Evolutionary conservation across 2,329 filamentous ascomycete species (phyloP).

Genomic region (Colletotrichum higginsianum): DNA sequence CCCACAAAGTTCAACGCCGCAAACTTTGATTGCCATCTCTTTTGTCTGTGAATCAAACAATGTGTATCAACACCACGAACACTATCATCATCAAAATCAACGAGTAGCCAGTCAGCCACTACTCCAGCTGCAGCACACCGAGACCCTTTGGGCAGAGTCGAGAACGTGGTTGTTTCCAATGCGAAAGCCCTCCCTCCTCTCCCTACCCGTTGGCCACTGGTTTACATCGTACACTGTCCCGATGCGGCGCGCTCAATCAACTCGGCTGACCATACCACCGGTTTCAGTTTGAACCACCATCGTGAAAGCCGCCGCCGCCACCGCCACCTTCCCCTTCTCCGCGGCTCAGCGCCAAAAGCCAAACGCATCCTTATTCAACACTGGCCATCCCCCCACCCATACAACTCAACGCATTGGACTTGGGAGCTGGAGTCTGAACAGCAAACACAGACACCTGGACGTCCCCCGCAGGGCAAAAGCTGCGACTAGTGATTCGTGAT

Average conservation of each 20-base stretch:
- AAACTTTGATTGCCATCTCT: neutral
- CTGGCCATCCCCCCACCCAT: neutral
- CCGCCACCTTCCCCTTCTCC: neutral
- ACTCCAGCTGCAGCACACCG: neutral
- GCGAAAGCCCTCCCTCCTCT: slow-evolving; percentile 24
- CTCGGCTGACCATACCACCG: slow-evolving; percentile 14
- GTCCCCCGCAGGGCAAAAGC: neutral
- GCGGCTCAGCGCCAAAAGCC: slow-evolving; percentile 35
- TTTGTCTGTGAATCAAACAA: neutral
- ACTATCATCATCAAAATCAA: neutral
- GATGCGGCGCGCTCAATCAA: slow-evolving; percentile 16
- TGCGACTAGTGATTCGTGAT: neutral
- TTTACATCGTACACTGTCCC: neutral
- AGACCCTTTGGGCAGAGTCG: slow-evolving; percentile 1
- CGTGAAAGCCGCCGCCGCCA: slow-evolving; percentile 15
- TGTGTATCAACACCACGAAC: neutral
- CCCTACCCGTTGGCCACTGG: neutral
- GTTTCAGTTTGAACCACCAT: slow-evolving; percentile 34
- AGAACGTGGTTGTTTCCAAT: slow-evolving; percentile 34
- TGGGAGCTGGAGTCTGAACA: neutral
- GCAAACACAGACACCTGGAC: neutral
- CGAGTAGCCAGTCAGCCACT: neutral
- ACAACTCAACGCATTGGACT: neutral
- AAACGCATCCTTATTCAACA: neutral
- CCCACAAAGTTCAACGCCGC: neutral